A percentile compares a stretch with the other conserved stretches of the same genome.
These are phyloP conservation scores for Schizophyllum commune DNA, from an alignment of 1,284 basidiomycete species.

Conservation along the genomic window DNA sequence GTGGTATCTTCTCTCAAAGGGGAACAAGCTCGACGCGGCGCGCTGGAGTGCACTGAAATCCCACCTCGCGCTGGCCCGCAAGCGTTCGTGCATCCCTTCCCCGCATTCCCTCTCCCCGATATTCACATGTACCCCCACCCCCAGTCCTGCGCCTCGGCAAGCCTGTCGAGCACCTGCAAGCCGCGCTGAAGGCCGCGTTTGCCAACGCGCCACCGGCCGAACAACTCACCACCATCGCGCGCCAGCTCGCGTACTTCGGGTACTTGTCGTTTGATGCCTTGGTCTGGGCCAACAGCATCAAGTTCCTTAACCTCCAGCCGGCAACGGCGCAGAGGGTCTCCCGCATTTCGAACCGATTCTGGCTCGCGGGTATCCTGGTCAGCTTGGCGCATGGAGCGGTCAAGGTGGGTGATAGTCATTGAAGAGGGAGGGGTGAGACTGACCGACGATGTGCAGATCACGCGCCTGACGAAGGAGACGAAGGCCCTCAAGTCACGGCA, in stretches of 20 bases:
- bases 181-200: slow-evolving; percentile 75
- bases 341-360: slow-evolving; percentile 79
- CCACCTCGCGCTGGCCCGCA: slow-evolving; percentile 72
- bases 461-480: slow-evolving; percentile 51
- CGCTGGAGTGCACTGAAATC: slow-evolving; percentile 77
- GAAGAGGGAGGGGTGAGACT: not conserved
- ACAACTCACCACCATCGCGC: slow-evolving; percentile 72
- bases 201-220: slow-evolving; percentile 58
- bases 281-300: slow-evolving; percentile 75
- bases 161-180: slow-evolving; percentile 91
- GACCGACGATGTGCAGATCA: slow-evolving; percentile 31
- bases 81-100: slow-evolving; percentile 44
- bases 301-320: slow-evolving; percentile 59
- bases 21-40: slow-evolving; percentile 56
- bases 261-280: slow-evolving; percentile 81
- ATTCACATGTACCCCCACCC: not conserved
- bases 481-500: slow-evolving; percentile 39
- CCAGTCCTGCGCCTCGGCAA: slow-evolving; percentile 91
- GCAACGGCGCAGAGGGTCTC: slow-evolving; percentile 61
- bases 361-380: slow-evolving; percentile 83
- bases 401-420: slow-evolving; percentile 39
- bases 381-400: slow-evolving; percentile 63
- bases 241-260: slow-evolving; percentile 88
- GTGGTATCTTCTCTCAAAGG: slow-evolving; percentile 68
- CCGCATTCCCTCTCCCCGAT: not conserved